A percentile compares a stretch with the other conserved stretches of the same genome.
Conservation (phyloP, 129 eudicot species). For the Chrysanthemum lavandulifolium region DNA sequence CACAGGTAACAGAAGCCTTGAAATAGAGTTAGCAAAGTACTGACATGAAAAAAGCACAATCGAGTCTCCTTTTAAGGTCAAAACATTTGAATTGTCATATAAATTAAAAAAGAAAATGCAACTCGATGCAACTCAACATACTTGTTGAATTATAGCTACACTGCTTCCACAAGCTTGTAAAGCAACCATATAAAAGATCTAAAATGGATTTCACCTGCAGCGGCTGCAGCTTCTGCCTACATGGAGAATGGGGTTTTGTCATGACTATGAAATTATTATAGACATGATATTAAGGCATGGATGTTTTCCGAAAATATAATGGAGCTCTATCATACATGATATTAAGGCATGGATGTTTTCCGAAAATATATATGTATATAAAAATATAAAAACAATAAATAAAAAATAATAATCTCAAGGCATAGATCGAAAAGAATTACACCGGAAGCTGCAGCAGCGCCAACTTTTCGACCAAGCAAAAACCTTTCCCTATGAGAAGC, state of each 20-base stretch:
- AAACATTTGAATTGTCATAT: slow-evolving; percentile 6
- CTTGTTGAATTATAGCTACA: slow-evolving; percentile 96
- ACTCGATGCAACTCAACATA: slow-evolving; percentile 34
- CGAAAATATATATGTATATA: too few species aligned
- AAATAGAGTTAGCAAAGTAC: slow-evolving; percentile 79
- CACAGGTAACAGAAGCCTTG: slow-evolving; percentile 82
- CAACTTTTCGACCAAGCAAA: slow-evolving; percentile 81
- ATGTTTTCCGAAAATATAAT: not conserved
- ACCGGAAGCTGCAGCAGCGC: slow-evolving; percentile 76
- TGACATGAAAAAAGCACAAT: slow-evolving; percentile 18
- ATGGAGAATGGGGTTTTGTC: slow-evolving; percentile 25
- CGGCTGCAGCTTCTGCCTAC: slow-evolving; percentile 93
- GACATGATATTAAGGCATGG: too few species aligned
- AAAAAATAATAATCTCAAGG: not conserved
- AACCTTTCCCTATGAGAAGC: slow-evolving; percentile 82
- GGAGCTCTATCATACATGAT: not conserved
- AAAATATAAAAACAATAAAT: too few species aligned
- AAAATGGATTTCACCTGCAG: slow-evolving; percentile 87
- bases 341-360: not conserved
- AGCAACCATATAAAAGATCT: slow-evolving; percentile 83
- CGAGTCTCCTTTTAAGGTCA: not conserved
- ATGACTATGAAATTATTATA: slow-evolving; percentile 3
- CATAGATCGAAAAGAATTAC: slow-evolving; percentile 42
- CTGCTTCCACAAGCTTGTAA: slow-evolving; percentile 95
- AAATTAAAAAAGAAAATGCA: slow-evolving; percentile 6